Evolutionary conservation across 2,329 filamentous ascomycete species (phyloP), one percentile per base, ranked within the genome.

Genomic region (Cercospora berteroae): DNA sequence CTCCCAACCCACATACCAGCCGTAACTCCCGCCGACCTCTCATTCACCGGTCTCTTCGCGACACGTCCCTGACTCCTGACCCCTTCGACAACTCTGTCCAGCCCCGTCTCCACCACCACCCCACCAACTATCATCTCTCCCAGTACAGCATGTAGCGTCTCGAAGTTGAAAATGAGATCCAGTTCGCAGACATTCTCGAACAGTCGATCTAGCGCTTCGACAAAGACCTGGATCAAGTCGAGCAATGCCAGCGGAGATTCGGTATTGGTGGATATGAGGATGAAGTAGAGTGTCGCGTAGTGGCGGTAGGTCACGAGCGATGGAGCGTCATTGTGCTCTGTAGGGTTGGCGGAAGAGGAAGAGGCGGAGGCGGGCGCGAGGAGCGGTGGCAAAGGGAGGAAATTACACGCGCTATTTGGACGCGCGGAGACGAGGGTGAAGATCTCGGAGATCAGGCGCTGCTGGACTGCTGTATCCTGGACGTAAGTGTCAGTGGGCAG

Each of bases 151-250:
- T 99, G 95, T 75, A 99, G 84, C 16, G 93, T 96, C 85, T 99
- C 95, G 75, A 97, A 99, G 79, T 98, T 98, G 83, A 99, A 99
- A 79, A 99, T 99, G 73, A 99, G 86, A 80, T 99, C 94, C 65
- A 99, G 84, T 83, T 99, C 95, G 85, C 95, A 99, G 9, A 99
- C 95, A 78, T 99, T 97, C 82, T 98, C 95, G 78, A 99, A 99
- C 48, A 99, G 85, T 71, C 93, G 89, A 79, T 99, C 95, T 39
- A 99, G 86, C 0, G 94, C 90, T 81, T 99, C 95, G 70, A 99
- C 95, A 76, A 97, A 99, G 68, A 99, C 95, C 81, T 99, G 95
- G 72, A 99, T 98, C 64, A 99, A 83, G 80, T 99, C 95, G 69
- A 99, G 93, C 25, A 99, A 86, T 0, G 95, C 95, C 3, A 99